A percentile compares a stretch with the other conserved stretches of the same genome.
These are phyloP conservation scores for Malassezia nana DNA, from an alignment of 1,284 basidiomycete genomes.

Conservation along the genomic window DNA sequence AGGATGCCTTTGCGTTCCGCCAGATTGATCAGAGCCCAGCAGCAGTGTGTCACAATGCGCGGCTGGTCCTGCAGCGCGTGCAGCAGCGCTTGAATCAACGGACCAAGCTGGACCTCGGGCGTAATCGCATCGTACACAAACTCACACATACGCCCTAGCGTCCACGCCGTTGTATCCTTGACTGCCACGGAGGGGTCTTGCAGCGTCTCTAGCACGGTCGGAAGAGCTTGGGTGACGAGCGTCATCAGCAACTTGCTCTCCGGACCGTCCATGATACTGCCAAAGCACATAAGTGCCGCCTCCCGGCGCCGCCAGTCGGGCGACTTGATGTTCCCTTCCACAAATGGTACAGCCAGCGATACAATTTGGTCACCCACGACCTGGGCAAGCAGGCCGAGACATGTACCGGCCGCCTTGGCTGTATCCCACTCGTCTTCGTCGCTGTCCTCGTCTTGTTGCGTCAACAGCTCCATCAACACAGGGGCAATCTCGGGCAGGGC, in stretches of 20 bases:
- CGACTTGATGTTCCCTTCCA: slow-evolving; percentile 85
- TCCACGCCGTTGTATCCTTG: slow-evolving; percentile 97
- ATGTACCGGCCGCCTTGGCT: slow-evolving; percentile 93
- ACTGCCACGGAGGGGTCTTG: slow-evolving; percentile 73
- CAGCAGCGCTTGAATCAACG: slow-evolving; percentile 73
- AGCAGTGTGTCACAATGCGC: slow-evolving; percentile 84
- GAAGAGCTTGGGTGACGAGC: slow-evolving; percentile 85
- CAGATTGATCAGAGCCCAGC: slow-evolving; percentile 92
- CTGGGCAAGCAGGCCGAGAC: slow-evolving; percentile 74
- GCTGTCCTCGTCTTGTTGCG: slow-evolving; percentile 88
- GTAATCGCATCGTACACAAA: slow-evolving; percentile 76
- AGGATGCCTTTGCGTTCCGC: slow-evolving; percentile 38
- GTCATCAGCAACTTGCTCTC: slow-evolving; percentile 75
- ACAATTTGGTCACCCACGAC: slow-evolving; percentile 87
- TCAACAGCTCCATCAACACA: slow-evolving; percentile 76
- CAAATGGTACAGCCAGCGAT: slow-evolving; percentile 87
- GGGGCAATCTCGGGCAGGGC: slow-evolving; percentile 89
- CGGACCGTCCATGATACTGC: slow-evolving; percentile 91
- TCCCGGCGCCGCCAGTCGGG: slow-evolving; percentile 88
- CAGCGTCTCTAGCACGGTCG: slow-evolving; percentile 92
- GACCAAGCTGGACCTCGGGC: slow-evolving; percentile 75
- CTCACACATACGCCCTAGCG: slow-evolving; percentile 88
- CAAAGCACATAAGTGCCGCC: slow-evolving; percentile 95
- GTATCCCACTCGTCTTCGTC: slow-evolving; percentile 99
- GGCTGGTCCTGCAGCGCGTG: slow-evolving; percentile 70